Evolutionary conservation across 1,139 yeast species (phyloP), one percentile per base, ranked within the genome.

Genomic region (Lizanozyma gosingica): DNA sequence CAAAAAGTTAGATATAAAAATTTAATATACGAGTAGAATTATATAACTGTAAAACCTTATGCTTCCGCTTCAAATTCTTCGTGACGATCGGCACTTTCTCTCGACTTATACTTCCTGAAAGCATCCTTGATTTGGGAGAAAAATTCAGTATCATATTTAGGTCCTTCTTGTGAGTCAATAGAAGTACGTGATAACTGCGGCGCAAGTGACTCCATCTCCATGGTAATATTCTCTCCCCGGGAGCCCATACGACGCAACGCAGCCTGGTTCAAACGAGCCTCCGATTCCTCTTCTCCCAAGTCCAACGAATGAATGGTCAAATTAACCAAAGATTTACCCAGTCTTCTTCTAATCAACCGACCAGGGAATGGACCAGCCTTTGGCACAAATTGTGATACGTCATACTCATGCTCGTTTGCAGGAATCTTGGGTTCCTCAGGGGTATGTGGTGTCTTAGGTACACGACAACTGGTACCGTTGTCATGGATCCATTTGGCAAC

Each of bases 401-500:
- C 55, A 38, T 67, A 69, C 15, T 65, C 66, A n/a, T 60, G 60
- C 17, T 58, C 63, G 18, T 55, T 60, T 27, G 49, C 46, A 17
- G 46, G 47, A n/a, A 48, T 53, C 18, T 53, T 17, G 55, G 55
- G 3, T 59, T 50, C 22, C 53, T 54, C 38, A 32, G 77, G 75
- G 4, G 78, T 67, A 42, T 70, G 62, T 34, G 80, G 79, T 40
- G 80, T 63, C 62, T 71, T 63, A 40, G 77, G 70, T 48, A 65
- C 55, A 54, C 75, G 65, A 54, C 80, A 76, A 1, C 87, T 75
- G 37, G 80, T 73, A 43, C 96, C 97, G 39, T 85, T 85, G 59
- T 90, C 97, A 56, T 86, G 94, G 55, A 90, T 87, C 78, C 94
- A 79, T 61, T 92, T 85, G 38, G 96, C 95, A 42, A 88, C 94